Percentiles rank a stretch among this genome's conserved stretches.
Evolutionary conservation across 129 eudicot genomes (phyloP).

Genomic region (Logfia minima): DNA sequence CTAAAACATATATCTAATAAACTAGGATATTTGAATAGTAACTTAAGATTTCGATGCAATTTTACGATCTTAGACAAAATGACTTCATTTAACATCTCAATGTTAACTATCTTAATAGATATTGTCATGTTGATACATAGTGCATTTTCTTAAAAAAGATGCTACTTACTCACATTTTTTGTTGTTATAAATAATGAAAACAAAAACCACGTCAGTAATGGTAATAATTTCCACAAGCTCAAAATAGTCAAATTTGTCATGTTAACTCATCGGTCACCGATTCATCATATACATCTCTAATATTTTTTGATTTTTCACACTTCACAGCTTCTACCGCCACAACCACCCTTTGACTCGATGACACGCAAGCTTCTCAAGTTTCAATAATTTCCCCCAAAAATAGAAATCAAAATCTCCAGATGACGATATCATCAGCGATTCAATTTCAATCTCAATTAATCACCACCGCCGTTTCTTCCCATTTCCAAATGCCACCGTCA

Average conservation of each 20-base stretch:
- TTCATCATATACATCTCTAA: not conserved
- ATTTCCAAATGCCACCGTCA: conserved; percentile 43
- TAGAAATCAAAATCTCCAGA: not conserved
- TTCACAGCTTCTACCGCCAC: conserved; percentile 22
- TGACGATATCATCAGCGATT: conserved; percentile 19
- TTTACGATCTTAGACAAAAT: no score
- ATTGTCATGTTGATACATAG: no score
- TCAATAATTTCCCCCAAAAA: not conserved
- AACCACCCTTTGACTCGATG: conserved; percentile 24
- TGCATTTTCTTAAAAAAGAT: no score
- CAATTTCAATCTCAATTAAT: conserved; percentile 28
- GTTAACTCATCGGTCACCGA: not conserved
- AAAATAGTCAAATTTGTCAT: not conserved
- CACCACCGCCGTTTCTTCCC: conserved; percentile 38
- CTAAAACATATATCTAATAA: no score
- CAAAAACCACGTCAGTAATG: no score
- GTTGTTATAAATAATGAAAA: no score
- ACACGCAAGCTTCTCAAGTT: conserved; percentile 16
- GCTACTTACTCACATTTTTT: no score
- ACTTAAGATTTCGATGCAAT: no score
- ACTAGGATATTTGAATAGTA: no score
- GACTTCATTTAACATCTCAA: no score
- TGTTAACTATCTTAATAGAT: no score
- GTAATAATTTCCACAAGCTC: not conserved
- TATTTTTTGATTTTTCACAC: no score